Evolutionary conservation across 331 rosid species (phyloP).

Genomic region (Quercus lobata): DNA sequence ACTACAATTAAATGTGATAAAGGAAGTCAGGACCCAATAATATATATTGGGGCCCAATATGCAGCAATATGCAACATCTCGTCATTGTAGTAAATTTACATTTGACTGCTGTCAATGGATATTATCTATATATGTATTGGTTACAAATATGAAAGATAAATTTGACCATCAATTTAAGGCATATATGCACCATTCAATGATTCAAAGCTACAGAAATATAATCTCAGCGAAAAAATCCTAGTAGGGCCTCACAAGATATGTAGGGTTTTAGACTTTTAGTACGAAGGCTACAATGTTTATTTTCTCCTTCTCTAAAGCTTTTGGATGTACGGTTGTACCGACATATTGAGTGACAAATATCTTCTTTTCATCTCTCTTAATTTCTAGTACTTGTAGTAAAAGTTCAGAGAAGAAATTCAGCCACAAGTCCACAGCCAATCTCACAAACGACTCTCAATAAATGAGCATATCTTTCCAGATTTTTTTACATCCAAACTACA

Average conservation of each 20-base stretch:
- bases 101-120: background rate
- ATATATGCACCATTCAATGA: slow-evolving; percentile 21
- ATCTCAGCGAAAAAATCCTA: slow-evolving; percentile 23
- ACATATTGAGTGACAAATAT: slow-evolving; percentile 27
- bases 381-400: background rate
- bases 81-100: background rate
- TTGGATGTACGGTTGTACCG: slow-evolving; percentile 42
- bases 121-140: background rate
- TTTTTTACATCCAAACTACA: slow-evolving; percentile 9
- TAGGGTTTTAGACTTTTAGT: slow-evolving; percentile 12
- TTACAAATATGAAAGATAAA: slow-evolving; percentile 11
- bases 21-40: background rate
- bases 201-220: background rate
- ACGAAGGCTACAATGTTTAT: background rate
- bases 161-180: background rate
- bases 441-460: background rate
- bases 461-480: slow-evolving; percentile 7
- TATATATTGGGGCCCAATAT: background rate
- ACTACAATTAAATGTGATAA: background rate
- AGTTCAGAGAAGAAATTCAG: background rate
- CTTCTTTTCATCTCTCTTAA: slow-evolving; percentile 3
- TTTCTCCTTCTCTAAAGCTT: slow-evolving; percentile 7
- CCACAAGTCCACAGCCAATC: background rate
- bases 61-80: background rate
- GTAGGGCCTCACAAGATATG: slow-evolving; percentile 41